Percentiles rank a stretch among this genome's conserved stretches.
Evolutionary conservation across 352 stramenopile species (phyloP).

Genomic region (Phytopythium cucurbitacearum): DNA sequence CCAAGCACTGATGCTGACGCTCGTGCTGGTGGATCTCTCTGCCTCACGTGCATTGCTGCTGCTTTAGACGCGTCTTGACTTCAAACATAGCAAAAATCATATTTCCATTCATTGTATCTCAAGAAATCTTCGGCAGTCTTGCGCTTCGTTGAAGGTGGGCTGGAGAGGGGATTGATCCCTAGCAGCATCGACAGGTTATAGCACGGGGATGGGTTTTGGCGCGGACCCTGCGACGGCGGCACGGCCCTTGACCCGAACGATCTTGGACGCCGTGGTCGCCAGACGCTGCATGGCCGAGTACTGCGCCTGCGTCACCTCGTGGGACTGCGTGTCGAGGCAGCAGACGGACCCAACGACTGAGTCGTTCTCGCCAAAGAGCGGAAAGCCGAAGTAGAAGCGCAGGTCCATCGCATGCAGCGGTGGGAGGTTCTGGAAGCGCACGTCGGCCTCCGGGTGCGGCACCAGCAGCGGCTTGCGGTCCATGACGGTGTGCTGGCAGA

Average conservation of each 20-base stretch:
- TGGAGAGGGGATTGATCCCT: no score
- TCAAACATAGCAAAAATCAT: no score
- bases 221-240: background rate
- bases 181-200: no score
- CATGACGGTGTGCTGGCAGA: slow-evolving; percentile 61
- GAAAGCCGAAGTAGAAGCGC: slow-evolving; percentile 60
- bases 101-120: no score
- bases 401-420: slow-evolving; percentile 25
- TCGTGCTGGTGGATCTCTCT: no score
- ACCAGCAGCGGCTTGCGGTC: slow-evolving; percentile 36
- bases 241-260: slow-evolving; percentile 20
- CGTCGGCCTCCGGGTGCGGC: slow-evolving; percentile 50
- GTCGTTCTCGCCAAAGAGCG: slow-evolving; percentile 21
- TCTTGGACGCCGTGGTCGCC: slow-evolving; percentile 29
- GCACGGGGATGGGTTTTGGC: no score
- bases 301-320: slow-evolving; percentile 41
- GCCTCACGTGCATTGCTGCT: no score
- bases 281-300: slow-evolving; percentile 36
- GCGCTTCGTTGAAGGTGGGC: no score
- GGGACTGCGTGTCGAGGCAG: slow-evolving; percentile 36
- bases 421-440: slow-evolving; percentile 31
- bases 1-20: no score
- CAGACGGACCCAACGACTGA: slow-evolving; percentile 49
- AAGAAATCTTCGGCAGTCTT: no score
- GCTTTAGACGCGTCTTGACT: no score